phyloP scores from a whole-genome alignment of 2,329 filamentous ascomycete species.

The Aspergillus ruber region DNA sequence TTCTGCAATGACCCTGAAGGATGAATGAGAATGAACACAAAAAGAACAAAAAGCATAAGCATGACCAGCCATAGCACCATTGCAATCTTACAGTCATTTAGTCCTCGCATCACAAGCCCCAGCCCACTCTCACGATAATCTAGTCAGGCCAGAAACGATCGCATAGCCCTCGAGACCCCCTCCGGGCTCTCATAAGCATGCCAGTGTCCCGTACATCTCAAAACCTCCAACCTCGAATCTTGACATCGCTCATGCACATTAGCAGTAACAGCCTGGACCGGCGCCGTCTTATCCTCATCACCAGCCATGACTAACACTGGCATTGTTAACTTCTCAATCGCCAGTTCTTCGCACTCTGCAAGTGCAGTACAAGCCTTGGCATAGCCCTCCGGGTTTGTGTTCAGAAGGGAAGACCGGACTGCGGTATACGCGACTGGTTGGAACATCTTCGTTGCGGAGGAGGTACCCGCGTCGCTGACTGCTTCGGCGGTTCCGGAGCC shows the following conservation, averaged over 20 bases:
- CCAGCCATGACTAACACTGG: constrained; percentile 42
- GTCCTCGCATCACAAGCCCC: too few relatives aligned
- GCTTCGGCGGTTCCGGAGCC: constrained; percentile 33
- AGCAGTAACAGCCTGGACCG: constrained; percentile 2
- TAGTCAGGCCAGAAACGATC: constrained; percentile 3
- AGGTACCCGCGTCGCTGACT: constrained; percentile 33
- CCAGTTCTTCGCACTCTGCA: constrained; percentile 24
- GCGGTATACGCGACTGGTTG: constrained; percentile 41
- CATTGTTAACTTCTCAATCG: constrained; percentile 15
- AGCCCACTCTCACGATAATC: neutral
- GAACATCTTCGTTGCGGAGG: constrained; percentile 27
- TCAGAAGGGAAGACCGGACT: constrained; percentile 39
- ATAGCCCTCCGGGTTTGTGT: constrained; percentile 49
- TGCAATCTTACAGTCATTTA: too few relatives aligned
- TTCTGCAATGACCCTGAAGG: too few relatives aligned
- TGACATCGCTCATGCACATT: neutral
- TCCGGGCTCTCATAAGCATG: constrained; percentile 44
- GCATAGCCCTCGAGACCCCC: constrained; percentile 19
- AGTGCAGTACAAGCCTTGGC: constrained; percentile 50
- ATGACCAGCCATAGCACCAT: too few relatives aligned
- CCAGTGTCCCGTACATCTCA: constrained; percentile 46
- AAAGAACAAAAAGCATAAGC: too few relatives aligned
- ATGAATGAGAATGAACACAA: too few relatives aligned
- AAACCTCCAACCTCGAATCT: constrained; percentile 15
- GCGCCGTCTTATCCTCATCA: constrained; percentile 38